Evolutionary conservation across 257 asterid species (phyloP).

Genomic region (Rhazya stricta): DNA sequence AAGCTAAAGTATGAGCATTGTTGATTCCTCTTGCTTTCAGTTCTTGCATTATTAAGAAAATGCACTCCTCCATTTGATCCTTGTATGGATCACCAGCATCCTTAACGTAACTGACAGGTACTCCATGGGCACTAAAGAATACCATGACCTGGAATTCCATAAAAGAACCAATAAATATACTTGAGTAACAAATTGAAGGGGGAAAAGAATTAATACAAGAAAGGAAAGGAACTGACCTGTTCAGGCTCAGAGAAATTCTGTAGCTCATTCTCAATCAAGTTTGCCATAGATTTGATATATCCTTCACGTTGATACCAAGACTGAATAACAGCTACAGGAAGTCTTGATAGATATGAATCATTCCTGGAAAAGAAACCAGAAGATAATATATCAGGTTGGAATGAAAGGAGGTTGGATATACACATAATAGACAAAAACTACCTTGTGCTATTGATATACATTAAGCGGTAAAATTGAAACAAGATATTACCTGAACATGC

Average conservation of each 20-base stretch:
- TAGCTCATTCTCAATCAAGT: constrained; percentile 75
- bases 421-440: background rate
- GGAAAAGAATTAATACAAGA: background rate
- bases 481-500: constrained; percentile 54
- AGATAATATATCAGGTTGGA: constrained; percentile 15
- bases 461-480: background rate
- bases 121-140: constrained; percentile 98
- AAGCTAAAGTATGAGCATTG: constrained; percentile 79
- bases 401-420: background rate
- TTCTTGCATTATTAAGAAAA: constrained; percentile 84
- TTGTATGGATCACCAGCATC: constrained; percentile 87
- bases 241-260: constrained; percentile 50
- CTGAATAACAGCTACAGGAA: constrained; percentile 84
- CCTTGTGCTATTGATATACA: constrained; percentile 2
- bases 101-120: constrained; percentile 90
- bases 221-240: constrained; percentile 44
- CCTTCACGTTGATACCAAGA: constrained; percentile 96
- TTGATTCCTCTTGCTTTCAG: constrained; percentile 65
- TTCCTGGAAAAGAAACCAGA: constrained; percentile 36
- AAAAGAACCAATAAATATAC: constrained; percentile 12
- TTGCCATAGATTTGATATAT: constrained; percentile 84
- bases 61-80: constrained; percentile 96
- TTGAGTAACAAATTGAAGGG: background rate
- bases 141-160: constrained; percentile 54
- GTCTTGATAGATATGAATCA: constrained; percentile 53